Evolutionary conservation across 2,329 filamentous ascomycete species (phyloP).

Genomic region (Salinomyces thailandicus): DNA sequence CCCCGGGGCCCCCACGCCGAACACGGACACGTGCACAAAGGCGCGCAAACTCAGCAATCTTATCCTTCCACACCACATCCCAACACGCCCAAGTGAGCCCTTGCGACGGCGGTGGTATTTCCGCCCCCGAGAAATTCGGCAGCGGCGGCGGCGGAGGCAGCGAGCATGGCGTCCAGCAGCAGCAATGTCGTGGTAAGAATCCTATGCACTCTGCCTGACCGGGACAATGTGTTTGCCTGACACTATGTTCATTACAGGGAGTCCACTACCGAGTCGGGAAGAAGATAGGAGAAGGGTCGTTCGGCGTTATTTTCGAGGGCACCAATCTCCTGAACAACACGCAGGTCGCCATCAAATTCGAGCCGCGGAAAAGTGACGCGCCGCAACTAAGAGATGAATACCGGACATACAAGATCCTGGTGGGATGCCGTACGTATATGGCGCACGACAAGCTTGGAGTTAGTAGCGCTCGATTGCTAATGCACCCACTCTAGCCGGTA

Average conservation of each 20-base stretch:
- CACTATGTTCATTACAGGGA: constrained; percentile 45
- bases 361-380: constrained; percentile 97
- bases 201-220: background rate
- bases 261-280: constrained; percentile 98
- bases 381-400: constrained; percentile 97
- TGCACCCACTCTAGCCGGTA: constrained; percentile 56
- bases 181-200: constrained; percentile 50
- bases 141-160: background rate
- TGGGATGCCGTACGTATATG: constrained; percentile 81
- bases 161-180: constrained; percentile 69
- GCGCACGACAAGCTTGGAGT: background rate
- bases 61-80: background rate
- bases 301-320: constrained; percentile 97
- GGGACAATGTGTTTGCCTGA: constrained; percentile 29
- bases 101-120: background rate
- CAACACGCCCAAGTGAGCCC: background rate
- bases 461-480: background rate
- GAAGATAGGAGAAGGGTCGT: constrained; percentile 98
- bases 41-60: background rate
- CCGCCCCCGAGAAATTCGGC: background rate
- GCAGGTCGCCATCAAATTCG: constrained; percentile 99
- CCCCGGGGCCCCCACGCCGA: background rate
- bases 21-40: background rate
- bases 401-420: constrained; percentile 97
- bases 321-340: constrained; percentile 98